A percentile compares a stretch with the other conserved stretches of the same genome.
Evolutionary conservation across 75 land plant species (phyloP).

Genomic region (Pinus albicaulis): DNA sequence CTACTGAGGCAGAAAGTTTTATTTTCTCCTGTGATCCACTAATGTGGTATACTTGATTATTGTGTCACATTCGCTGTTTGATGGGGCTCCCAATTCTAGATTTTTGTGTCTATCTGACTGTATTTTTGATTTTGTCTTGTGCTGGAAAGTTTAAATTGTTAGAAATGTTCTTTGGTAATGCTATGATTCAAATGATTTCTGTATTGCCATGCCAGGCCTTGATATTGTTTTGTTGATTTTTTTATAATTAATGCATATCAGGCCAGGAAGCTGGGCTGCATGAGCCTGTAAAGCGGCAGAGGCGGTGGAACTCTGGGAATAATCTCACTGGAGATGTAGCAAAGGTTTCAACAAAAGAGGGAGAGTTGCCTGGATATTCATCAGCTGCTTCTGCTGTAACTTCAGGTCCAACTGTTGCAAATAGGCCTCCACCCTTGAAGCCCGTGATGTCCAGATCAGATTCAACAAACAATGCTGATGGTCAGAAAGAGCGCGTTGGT

Average conservation of each 20-base stretch:
- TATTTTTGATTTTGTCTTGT: too few species aligned
- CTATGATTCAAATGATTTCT: background rate
- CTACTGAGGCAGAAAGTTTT: too few species aligned
- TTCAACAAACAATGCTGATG: constrained; percentile 44
- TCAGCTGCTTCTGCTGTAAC: constrained; percentile 14
- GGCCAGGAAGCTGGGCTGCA: constrained; percentile 3
- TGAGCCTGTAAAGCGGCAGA: constrained; percentile 60
- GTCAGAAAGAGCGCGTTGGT: constrained; percentile 70
- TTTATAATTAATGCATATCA: background rate
- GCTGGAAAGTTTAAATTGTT: too few species aligned
- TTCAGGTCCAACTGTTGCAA: constrained; percentile 23
- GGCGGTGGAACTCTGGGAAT: constrained; percentile 60
- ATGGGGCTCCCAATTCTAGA: too few species aligned
- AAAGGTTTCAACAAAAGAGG: constrained; percentile 32
- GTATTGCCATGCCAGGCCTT: background rate
- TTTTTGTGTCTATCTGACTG: too few species aligned
- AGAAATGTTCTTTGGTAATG: too few species aligned
- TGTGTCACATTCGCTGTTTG: too few species aligned
- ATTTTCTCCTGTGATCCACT: too few species aligned
- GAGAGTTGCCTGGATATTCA: background rate
- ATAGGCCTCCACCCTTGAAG: constrained; percentile 12
- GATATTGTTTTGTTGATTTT: background rate
- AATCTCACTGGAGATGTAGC: constrained; percentile 16
- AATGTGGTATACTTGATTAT: too few species aligned
- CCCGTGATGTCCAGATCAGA: constrained; percentile 45